Base-by-base conservation (phyloP, 352 stramenopile species). In the Pythium myriotylum region DNA sequence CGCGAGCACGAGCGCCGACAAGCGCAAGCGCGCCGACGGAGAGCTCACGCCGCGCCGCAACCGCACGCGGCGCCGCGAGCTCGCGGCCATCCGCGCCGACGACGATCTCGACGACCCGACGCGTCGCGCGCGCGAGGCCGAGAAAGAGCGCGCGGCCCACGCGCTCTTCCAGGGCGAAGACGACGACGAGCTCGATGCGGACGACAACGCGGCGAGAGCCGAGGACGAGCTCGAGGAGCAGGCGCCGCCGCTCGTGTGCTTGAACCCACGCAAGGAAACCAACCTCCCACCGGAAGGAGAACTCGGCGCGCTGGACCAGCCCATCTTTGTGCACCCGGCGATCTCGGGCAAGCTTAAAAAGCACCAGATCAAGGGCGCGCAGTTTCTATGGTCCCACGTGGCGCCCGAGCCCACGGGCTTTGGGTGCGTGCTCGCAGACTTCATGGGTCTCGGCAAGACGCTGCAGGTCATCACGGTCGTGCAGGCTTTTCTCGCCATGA, bases 401-500 rank as follows among this genome's bases (percentile, higher is more conserved):
- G 81, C 79, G 7, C 59, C 76, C 8, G 84, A 91, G 49, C 84
- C 80, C 0, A 43, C 73, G n/a, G 86, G 87, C 24, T 96, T 92
- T 61, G 89, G 89, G 14, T 96, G 89, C 56, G 83, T 97, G 16
- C 62, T 97, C 14, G 89, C 88, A 0, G 89, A 97, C 56, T 95
- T 95, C 52, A 97, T 97, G 89, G 89, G 89, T 7, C 73, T 97
- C 0, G 89, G 89, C 24, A 97, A 97, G 73, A 96, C 89, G 16
- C 62, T 97, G 23, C 86, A 96, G 64, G 89, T 95, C 16, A 91
- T 97, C 39, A 91, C 89, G 1, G 86, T 87, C 43, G 82, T 92
- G n/a, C 80, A 95, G 54, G 85, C 86, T 0, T 94, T 94, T 53
- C 55, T 95, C 26, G 62, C 66, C 9, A 69, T 82, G 39, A 76